Conservation (phyloP, 169 alveolate genomes). For the Pseudocohnilembus persalinus region DNA sequence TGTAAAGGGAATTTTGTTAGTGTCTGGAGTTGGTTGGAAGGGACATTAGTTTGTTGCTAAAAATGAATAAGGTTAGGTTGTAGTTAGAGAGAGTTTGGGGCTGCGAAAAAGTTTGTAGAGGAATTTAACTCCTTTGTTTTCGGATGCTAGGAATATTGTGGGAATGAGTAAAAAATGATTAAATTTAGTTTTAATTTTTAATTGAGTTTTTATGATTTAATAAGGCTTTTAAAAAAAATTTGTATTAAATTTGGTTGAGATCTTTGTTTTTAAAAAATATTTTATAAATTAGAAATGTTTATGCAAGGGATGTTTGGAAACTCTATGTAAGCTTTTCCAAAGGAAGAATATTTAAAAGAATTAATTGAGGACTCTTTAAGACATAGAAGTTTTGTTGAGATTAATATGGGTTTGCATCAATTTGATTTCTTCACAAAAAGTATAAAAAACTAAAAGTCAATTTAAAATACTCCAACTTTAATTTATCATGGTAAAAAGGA, state of each 20-base stretch:
- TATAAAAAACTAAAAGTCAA: neutral
- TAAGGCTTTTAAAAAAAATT: no score
- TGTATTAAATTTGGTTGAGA: no score
- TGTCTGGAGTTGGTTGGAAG: neutral
- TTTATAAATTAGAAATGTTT: no score
- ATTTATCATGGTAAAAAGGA: neutral
- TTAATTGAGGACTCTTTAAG: neutral
- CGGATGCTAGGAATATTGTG: neutral
- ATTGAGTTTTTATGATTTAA: no score
- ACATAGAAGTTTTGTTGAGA: neutral
- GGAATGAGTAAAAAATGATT: no score
- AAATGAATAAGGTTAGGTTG: neutral
- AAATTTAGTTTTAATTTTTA: no score
- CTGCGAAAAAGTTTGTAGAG: neutral
- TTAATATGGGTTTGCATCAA: neutral
- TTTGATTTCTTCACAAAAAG: neutral
- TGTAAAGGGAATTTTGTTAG: neutral
- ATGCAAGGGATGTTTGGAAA: no score
- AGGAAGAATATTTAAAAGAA: no score
- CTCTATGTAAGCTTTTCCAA: no score
- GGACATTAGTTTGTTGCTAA: slow-evolving; percentile 1
- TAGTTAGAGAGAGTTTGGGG: neutral
- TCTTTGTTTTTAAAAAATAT: no score
- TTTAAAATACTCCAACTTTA: neutral
- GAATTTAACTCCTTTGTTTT: neutral